phyloP scores from a whole-genome alignment of 2,329 filamentous ascomycete genomes.

The Aspergillus sp. region DNA sequence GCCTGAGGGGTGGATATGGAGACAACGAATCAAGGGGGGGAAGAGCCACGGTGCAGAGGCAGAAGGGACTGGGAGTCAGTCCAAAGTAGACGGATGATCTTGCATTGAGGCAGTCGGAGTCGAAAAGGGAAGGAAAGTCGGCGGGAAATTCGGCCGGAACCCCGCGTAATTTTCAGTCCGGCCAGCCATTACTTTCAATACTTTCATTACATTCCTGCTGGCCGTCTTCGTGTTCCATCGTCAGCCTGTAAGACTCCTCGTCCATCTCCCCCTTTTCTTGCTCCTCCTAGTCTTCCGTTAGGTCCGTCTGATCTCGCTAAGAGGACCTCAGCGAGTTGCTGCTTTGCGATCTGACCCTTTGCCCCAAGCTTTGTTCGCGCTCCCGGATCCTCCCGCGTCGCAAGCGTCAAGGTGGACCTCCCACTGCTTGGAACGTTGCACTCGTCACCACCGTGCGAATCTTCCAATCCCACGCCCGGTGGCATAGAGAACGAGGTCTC shows the following conservation, averaged over 20 bases:
- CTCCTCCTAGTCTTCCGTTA: not conserved
- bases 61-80: too few species aligned
- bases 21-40: not conserved
- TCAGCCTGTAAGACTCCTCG: not conserved
- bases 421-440: too few species aligned
- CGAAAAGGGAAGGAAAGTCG: slow-evolving; percentile 13
- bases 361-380: not conserved
- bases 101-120: not conserved
- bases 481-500: not conserved
- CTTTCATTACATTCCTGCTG: slow-evolving; percentile 6
- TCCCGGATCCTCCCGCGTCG: not conserved
- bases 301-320: not conserved
- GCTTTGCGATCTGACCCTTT: not conserved
- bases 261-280: not conserved
- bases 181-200: slow-evolving; percentile 6
- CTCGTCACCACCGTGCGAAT: too few species aligned
- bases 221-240: not conserved
- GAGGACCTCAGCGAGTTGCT: not conserved
- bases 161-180: slow-evolving; percentile 41
- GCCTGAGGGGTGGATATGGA: not conserved
- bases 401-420: not conserved
- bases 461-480: not conserved
- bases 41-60: not conserved
- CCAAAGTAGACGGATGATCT: too few species aligned
- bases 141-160: slow-evolving; percentile 15